phyloP scores from a whole-genome alignment of 1,284 basidiomycete genomes.

The Kalmanozyma brasiliensis region DNA sequence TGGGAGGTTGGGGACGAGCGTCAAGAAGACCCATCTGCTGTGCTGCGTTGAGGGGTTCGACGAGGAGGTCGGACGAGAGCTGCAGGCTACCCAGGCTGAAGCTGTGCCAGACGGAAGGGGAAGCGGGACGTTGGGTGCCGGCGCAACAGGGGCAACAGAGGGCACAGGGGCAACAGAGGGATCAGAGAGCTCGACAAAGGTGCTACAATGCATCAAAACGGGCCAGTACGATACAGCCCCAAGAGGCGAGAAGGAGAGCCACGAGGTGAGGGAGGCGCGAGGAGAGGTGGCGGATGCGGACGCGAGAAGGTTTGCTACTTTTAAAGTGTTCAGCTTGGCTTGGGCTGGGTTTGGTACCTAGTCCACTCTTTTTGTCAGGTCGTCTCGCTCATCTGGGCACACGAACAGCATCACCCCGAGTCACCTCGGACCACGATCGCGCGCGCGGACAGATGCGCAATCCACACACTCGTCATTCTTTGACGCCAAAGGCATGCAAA shows the following conservation, averaged over 20 bases:
- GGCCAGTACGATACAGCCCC: conserved; percentile 17
- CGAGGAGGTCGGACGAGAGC: background rate
- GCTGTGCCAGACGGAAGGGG: background rate
- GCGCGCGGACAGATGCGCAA: too few species aligned
- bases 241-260: conserved; percentile 10
- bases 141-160: too few species aligned
- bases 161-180: too few species aligned
- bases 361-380: too few species aligned
- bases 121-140: conserved; percentile 12
- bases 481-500: too few species aligned
- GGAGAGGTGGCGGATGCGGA: background rate
- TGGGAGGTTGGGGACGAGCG: conserved; percentile 93
- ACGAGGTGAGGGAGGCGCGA: background rate
- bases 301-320: conserved; percentile 37
- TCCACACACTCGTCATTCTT: too few species aligned
- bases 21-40: conserved; percentile 93
- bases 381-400: too few species aligned
- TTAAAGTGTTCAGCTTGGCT: conserved; percentile 61
- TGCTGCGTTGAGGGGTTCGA: conserved; percentile 71
- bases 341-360: conserved; percentile 67
- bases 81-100: too few species aligned
- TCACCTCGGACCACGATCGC: too few species aligned
- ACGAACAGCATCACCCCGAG: too few species aligned
- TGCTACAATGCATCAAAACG: background rate
- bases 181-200: too few species aligned